Evolutionary conservation across 176 grass and related monocot species (phyloP).

Genomic region (Pontederia crassipes): DNA sequence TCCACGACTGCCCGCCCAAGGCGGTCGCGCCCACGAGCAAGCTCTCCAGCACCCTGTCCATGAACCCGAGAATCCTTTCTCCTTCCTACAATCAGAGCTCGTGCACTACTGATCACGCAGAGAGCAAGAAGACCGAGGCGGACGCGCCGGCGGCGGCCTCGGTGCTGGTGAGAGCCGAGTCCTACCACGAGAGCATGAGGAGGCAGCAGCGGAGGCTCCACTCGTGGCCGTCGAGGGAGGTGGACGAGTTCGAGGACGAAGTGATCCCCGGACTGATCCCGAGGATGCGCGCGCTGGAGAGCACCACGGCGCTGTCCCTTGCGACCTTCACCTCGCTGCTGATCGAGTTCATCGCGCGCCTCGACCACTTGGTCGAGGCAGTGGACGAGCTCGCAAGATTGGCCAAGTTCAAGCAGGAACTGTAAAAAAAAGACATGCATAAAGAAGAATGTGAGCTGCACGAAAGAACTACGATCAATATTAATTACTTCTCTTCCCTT

Average conservation of each 20-base stretch:
- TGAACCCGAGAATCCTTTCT: conserved; percentile 14
- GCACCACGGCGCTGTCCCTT: conserved; percentile 57
- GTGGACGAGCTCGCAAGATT: conserved; percentile 47
- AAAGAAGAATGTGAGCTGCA: too few species aligned
- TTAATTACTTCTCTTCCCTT: too few species aligned
- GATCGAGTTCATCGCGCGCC: conserved; percentile 44
- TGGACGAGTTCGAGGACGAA: conserved; percentile 40
- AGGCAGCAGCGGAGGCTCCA: conserved; percentile 58
- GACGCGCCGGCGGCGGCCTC: not conserved
- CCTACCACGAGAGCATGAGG: conserved; percentile 52
- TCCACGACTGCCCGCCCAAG: not conserved
- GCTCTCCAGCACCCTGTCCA: conserved; percentile 28
- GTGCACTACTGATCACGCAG: not conserved
- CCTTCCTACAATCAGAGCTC: too few species aligned
- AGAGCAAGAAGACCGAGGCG: not conserved
- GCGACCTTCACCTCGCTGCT: conserved; percentile 57
- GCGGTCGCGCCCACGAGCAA: not conserved
- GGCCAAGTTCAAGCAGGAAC: conserved; percentile 9
- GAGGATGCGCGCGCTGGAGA: conserved; percentile 60
- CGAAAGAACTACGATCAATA: too few species aligned
- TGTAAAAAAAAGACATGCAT: too few species aligned
- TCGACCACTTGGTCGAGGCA: conserved; percentile 53
- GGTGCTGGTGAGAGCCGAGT: conserved; percentile 19
- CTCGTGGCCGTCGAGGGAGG: conserved; percentile 60
- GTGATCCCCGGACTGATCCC: conserved; percentile 18